Percentiles rank a stretch among this genome's conserved stretches.
Evolutionary conservation across 2,329 filamentous ascomycete species (phyloP).

Genomic region (Metarhizium rileyi): DNA sequence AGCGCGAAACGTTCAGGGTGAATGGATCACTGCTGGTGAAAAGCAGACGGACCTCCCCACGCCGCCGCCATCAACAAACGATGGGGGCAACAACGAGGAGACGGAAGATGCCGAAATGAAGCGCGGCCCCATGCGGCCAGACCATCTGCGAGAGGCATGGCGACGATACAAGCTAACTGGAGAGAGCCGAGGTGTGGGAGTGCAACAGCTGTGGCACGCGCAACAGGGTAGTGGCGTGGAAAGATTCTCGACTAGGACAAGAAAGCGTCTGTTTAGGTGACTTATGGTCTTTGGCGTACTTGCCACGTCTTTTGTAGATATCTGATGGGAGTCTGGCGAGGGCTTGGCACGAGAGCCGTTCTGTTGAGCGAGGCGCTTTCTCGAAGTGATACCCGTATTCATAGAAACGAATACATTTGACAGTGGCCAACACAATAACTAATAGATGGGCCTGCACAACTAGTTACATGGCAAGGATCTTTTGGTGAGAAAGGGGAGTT

Average conservation of each 20-base stretch:
- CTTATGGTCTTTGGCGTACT: no score
- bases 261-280: slow-evolving; percentile 44
- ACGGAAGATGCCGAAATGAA: slow-evolving; percentile 15
- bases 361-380: background rate
- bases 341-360: no score
- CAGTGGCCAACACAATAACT: background rate
- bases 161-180: slow-evolving; percentile 54
- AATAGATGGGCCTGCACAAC: no score
- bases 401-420: background rate
- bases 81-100: slow-evolving; percentile 23
- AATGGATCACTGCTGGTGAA: slow-evolving; percentile 56
- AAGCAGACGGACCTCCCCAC: slow-evolving; percentile 43
- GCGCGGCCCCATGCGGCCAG: slow-evolving; percentile 56
- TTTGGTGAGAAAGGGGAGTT: no score
- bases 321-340: no score
- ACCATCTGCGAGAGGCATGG: slow-evolving; percentile 65
- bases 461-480: no score
- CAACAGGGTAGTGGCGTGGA: slow-evolving; percentile 52
- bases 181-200: slow-evolving; percentile 54
- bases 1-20: slow-evolving; percentile 59
- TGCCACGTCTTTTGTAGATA: no score
- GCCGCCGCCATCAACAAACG: slow-evolving; percentile 26
- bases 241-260: slow-evolving; percentile 45
- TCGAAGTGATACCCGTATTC: slow-evolving; percentile 4
- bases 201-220: slow-evolving; percentile 50